Evolutionary conservation across 352 stramenopile genomes (phyloP), one percentile per base, ranked within the genome.

Genomic region (Phytopythium montanum): DNA sequence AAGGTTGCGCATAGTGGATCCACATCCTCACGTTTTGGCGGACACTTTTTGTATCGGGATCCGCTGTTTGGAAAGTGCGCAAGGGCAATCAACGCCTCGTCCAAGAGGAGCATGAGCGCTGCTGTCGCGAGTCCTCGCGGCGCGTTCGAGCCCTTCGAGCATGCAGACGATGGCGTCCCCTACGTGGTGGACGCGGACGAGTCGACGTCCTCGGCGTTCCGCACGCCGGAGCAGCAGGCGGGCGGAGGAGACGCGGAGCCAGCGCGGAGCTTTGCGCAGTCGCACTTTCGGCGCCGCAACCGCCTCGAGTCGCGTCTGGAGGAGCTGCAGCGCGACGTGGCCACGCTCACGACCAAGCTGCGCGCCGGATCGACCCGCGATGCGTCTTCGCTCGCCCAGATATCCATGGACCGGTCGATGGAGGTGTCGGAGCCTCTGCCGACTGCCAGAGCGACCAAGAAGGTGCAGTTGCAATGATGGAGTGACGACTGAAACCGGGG

Each of bases 291-390:
- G 41, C 72, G 76, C 10, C 71, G 77, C 13, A 91, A 93, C 51
- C 65, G 76, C 0, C 64, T 91, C 14, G 81, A 93, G 53, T 73
- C 76, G 61, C 72, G 81, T 6, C 69, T 91, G 6, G 77, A 85
- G 52, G 84, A 93, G 59, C 67, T 93, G 41, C 77, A 90, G 67
- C 75, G 82, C 33, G 84, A 93, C 55, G 81, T 91, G 21, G 80
- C 79, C 29, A 87, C 70, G 48, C 74, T 93, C n/a, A 90, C 79
- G 25, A 56, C 87, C n/a, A 86, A 83, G 45, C 56, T 93, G 19
- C 79, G 81, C 33, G 63, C 65, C 0, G 58, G 46, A 1, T 69
- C 69, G 26, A 76, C 66, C 31, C 69, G 65, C 34, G 79, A 70
- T 64, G 65, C 59, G 41, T 55, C 46, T n/a, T 65, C 45, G 50